Evolutionary conservation across 805 yeast genomes (phyloP).

Genomic region (Metschnikowia colocasiae): DNA sequence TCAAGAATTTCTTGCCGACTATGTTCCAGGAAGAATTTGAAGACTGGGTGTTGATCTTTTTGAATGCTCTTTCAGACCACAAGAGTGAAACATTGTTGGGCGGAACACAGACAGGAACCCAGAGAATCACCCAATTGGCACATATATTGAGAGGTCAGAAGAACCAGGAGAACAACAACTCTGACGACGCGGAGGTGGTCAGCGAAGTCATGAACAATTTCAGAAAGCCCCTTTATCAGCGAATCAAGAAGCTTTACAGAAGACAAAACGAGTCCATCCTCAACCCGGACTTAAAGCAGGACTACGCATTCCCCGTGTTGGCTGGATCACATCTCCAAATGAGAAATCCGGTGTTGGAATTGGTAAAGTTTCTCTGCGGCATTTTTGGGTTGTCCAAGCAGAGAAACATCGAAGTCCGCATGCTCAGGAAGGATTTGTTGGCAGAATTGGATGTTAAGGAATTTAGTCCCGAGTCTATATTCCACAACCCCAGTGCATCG

Average conservation of each 20-base stretch:
- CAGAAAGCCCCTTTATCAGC: conserved; percentile 58
- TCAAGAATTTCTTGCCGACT: conserved; percentile 67
- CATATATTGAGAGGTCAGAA: conserved; percentile 46
- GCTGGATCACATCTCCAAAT: conserved; percentile 67
- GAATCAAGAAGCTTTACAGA: conserved; percentile 61
- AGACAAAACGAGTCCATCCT: conserved; percentile 72
- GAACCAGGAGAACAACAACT: conserved; percentile 31
- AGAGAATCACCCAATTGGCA: conserved; percentile 66
- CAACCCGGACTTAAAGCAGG: conserved; percentile 57
- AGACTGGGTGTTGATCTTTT: conserved; percentile 76
- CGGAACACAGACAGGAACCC: conserved; percentile 42
- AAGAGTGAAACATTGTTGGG: conserved; percentile 44
- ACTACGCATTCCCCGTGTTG: conserved; percentile 67
- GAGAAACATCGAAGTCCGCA: conserved; percentile 67
- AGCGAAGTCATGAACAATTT: conserved; percentile 54
- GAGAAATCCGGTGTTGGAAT: conserved; percentile 72
- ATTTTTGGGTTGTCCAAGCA: conserved; percentile 63
- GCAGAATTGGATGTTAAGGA: conserved; percentile 76
- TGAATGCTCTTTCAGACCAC: conserved; percentile 62
- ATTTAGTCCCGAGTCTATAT: conserved; percentile 71
- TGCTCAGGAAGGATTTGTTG: conserved; percentile 70
- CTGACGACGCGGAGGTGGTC: conserved; percentile 33
- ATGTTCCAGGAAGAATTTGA: conserved; percentile 79
- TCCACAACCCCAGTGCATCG: conserved; percentile 70
- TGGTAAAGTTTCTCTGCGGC: conserved; percentile 72